Conservation (phyloP, 306 rosid species). For the Cicer cuneatum region DNA sequence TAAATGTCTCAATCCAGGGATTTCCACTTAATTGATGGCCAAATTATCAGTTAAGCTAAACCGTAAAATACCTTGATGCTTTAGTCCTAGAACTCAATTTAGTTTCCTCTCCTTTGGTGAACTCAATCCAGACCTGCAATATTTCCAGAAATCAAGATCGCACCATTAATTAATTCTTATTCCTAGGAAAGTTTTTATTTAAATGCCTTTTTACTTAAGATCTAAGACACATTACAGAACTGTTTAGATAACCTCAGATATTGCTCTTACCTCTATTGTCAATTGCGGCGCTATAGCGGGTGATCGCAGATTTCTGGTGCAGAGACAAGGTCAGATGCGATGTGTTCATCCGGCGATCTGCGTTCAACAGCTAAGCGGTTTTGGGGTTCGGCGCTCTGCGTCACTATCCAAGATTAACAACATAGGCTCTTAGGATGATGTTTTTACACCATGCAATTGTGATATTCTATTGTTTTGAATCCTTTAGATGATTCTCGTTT, state of each 20-base stretch:
- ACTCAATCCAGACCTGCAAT: background rate
- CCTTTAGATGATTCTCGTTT: constrained; percentile 42
- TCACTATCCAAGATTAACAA: too few relatives aligned
- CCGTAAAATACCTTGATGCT: background rate
- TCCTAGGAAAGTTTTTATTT: background rate
- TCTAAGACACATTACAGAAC: background rate
- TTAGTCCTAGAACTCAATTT: background rate
- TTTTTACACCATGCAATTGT: background rate
- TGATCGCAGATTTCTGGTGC: too few relatives aligned
- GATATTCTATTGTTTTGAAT: constrained; percentile 19
- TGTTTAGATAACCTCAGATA: background rate
- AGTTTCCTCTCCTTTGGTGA: background rate
- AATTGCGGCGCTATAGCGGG: too few relatives aligned
- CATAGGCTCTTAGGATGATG: background rate
- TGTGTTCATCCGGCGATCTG: too few relatives aligned
- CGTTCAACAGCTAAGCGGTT: too few relatives aligned
- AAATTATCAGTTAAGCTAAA: constrained; percentile 8
- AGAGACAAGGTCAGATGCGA: too few relatives aligned
- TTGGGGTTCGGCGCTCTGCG: too few relatives aligned
- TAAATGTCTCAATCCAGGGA: background rate
- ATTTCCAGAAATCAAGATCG: constrained; percentile 10
- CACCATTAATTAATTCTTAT: constrained; percentile 5
- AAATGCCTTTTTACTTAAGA: background rate
- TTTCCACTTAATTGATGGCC: background rate
- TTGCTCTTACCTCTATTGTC: background rate